Base-by-base conservation (phyloP, 805 yeast genomes). In the Hanseniaspora taiwanica region DNA sequence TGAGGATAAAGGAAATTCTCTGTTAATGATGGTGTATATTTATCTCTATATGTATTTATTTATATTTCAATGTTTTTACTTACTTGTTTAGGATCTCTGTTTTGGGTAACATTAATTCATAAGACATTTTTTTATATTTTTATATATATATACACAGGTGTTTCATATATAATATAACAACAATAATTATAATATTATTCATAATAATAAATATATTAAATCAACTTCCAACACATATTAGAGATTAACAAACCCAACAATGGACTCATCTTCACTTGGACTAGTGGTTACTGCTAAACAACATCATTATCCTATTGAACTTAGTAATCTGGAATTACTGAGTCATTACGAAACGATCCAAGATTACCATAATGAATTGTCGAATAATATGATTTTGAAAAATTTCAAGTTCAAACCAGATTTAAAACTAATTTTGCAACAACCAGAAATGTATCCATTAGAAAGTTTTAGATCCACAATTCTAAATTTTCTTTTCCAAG, bases 401-500 rank as follows among this genome's bases (percentile, higher is more conserved):
- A 63, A 59, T 31, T 56, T 61, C 27, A 50, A 49, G 24, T 57
- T 63, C 48, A 67, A 63, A 43, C 81, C 89, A 12, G 68, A 73
- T 55, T 53, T 76, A 44, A 58, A 72, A 56, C 66, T 85, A 60
- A 81, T 86, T 50, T 78, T 74, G 43, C 80, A 82, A 48, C 98
- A 89, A 61, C 96, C 96, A 9, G 94, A 86, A 53, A 66, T 89
- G 44, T 73, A 77, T 40, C 75, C 84, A 63, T 20, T 37, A 5
- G 65, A 68, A 32, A 74, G 82, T 63, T 55, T 60, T 4, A 72
- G 98, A 50, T 74, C 74, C 27, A 76, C 76, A 47, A 66, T 87
- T 38, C 72, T 89, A 33, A 93, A 85, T 51, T 89, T 86, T 53
- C 62, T 86, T 18, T 69, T 83, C 47, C 91, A 86, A 68, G 63